Conservation (phyloP, 1,284 basidiomycete species). For the Irpex lacteus region DNA sequence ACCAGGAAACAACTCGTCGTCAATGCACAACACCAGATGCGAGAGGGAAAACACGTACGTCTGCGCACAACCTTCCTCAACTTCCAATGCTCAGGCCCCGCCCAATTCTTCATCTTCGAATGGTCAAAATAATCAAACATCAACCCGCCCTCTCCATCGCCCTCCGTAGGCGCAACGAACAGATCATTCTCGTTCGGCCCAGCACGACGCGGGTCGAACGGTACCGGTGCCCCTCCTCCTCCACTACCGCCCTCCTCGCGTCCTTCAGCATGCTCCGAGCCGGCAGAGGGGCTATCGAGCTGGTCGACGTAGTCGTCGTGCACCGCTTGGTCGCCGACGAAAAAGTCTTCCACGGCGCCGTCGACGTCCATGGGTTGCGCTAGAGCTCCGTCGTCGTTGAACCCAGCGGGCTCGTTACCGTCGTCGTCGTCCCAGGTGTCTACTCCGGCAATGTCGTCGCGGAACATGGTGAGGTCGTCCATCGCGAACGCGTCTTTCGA, state of each 20-base stretch:
- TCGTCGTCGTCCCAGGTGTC: slow-evolving; percentile 45
- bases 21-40: background rate
- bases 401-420: slow-evolving; percentile 34
- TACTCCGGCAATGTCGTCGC: slow-evolving; percentile 41
- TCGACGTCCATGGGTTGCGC: slow-evolving; percentile 41
- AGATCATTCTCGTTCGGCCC: slow-evolving; percentile 71
- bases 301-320: slow-evolving; percentile 45
- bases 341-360: slow-evolving; percentile 69
- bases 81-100: slow-evolving; percentile 99
- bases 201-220: slow-evolving; percentile 76
- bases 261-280: slow-evolving; percentile 35
- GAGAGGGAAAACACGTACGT: slow-evolving; percentile 24
- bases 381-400: slow-evolving; percentile 28
- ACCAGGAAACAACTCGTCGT: background rate
- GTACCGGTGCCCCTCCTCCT: slow-evolving; percentile 48
- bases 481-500: slow-evolving; percentile 55
- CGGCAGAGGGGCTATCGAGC: slow-evolving; percentile 39
- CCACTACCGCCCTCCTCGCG: slow-evolving; percentile 23
- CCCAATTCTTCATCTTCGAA: slow-evolving; percentile 92
- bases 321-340: slow-evolving; percentile 71
- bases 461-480: slow-evolving; percentile 60
- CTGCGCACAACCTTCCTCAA: slow-evolving; percentile 72
- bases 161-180: slow-evolving; percentile 80
- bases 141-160: slow-evolving; percentile 34
- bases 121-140: slow-evolving; percentile 97